Evolutionary conservation across 768 basidiomycete species (phyloP), one percentile per base, ranked within the genome.

Genomic region (Auriscalpium vulgare): DNA sequence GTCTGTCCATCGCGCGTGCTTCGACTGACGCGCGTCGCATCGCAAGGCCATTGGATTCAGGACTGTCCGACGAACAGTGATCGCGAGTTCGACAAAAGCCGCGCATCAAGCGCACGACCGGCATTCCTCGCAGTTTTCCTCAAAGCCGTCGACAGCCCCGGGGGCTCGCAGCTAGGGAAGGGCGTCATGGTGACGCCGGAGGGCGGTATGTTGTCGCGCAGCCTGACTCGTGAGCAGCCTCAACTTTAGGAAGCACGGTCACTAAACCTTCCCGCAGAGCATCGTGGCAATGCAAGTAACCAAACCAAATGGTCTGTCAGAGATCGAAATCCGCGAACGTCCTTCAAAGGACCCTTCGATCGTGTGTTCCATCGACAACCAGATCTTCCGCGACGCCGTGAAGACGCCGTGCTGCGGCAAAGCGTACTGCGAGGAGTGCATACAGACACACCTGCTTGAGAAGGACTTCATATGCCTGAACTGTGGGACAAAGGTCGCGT

Each of bases 171-270:
- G 56, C 72, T 88, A 29, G 81, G 83, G 7, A 86, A 87, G 63
- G 95, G 95, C 17, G 85, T 98, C 50, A 99, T 99, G 97, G 88
- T 99, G 57, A 98, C 95, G 3, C 94, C 95, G 0, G 97, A 99
- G 68, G 97, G 97, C 58, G 92, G 93, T 98, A 95, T 71, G 97
- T 99, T 17, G 88, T 95, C 43, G 95, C 95, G 1, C 88, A 97
- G 66, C 95, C 97, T 0, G 97, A 99, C 72, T 81, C 84, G 95
- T 97, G 72, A 66, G 93, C 81, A 46, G 14, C 49, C 50, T n/a
- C n/a, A 4, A 53, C 47, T 48, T 8, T 13, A 47, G 38, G 37
- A 47, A 6, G 43, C 17, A 8, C 43, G 36, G 17, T 38, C 45
- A 19, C 35, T 45, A 14, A 23, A 37, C 9, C 5, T 56, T 55